These are phyloP conservation scores for Candida montana DNA, from an alignment of 805 yeast species.

Conservation along the genomic window DNA sequence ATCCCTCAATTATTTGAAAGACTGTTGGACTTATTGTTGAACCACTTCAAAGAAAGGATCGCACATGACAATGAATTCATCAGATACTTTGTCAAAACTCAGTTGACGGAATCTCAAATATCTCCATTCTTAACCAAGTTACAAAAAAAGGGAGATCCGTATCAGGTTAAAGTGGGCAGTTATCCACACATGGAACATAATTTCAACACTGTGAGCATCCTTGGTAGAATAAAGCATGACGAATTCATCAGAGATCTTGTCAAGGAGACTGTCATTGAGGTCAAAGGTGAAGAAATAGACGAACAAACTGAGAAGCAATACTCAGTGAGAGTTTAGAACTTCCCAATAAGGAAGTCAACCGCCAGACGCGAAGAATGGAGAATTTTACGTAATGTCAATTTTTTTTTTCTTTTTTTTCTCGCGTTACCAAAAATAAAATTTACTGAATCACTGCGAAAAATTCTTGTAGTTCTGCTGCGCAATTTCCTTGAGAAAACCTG, in stretches of 20 bases:
- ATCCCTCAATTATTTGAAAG: slow-evolving; percentile 68
- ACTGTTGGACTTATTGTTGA: slow-evolving; percentile 42
- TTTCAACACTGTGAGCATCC: slow-evolving; percentile 65
- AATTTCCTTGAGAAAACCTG: too few species aligned
- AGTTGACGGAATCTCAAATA: slow-evolving; percentile 55
- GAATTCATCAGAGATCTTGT: slow-evolving; percentile 41
- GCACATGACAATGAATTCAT: slow-evolving; percentile 22
- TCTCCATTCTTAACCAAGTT: slow-evolving; percentile 56
- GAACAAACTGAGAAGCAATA: slow-evolving; percentile 46
- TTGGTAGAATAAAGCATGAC: slow-evolving; percentile 46
- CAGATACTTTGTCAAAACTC: slow-evolving; percentile 59
- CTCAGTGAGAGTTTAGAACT: slow-evolving; percentile 3
- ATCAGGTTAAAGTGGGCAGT: slow-evolving; percentile 65
- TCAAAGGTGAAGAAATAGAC: slow-evolving; percentile 54
- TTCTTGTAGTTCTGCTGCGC: too few species aligned
- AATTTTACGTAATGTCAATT: not conserved
- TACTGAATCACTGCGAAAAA: too few species aligned
- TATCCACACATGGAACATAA: slow-evolving; percentile 72
- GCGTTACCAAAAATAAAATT: not conserved
- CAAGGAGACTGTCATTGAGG: slow-evolving; percentile 35
- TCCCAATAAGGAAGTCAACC: not conserved
- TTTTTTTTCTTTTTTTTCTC: not conserved
- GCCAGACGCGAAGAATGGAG: not conserved
- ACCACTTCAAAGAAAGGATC: slow-evolving; percentile 33
- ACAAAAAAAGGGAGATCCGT: slow-evolving; percentile 36